Evolutionary conservation across 139 green algal species (phyloP).

Genomic region (Marvania coccoides): DNA sequence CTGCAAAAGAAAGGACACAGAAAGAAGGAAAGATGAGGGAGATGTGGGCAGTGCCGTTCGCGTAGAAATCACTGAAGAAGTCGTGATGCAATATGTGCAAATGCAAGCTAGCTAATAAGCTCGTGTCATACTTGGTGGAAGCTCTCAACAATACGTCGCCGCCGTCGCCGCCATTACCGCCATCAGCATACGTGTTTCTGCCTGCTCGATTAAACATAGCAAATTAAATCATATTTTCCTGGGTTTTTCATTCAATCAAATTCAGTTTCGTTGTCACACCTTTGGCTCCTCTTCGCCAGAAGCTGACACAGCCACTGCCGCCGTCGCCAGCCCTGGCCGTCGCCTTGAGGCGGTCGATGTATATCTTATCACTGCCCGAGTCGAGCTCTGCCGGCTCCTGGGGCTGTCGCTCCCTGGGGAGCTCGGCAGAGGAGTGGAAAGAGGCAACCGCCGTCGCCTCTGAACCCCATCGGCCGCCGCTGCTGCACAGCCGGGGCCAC

Average conservation of each 20-base stretch:
- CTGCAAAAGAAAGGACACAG: slow-evolving; percentile 2
- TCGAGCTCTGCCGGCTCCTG: too few relatives aligned
- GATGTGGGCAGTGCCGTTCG: background rate
- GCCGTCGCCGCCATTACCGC: slow-evolving; percentile 37
- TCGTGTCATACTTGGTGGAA: slow-evolving; percentile 16
- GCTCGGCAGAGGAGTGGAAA: too few relatives aligned
- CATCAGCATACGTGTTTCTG: slow-evolving; percentile 23
- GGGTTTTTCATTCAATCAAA: too few relatives aligned
- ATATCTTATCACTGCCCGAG: slow-evolving; percentile 26
- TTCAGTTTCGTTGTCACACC: background rate
- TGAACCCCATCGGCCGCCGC: too few relatives aligned
- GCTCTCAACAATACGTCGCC: slow-evolving; percentile 34
- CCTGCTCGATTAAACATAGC: slow-evolving; percentile 8
- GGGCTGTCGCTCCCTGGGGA: too few relatives aligned
- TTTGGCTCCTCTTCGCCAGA: slow-evolving; percentile 11
- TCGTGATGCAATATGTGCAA: background rate
- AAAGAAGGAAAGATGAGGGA: background rate
- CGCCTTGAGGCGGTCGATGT: slow-evolving; percentile 34
- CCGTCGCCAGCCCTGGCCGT: slow-evolving; percentile 22
- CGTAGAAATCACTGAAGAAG: background rate
- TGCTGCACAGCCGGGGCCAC: too few relatives aligned
- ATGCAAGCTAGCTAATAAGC: too few relatives aligned
- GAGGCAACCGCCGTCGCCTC: too few relatives aligned
- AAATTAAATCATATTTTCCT: background rate
- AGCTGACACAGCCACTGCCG: slow-evolving; percentile 30